A percentile compares a stretch with the other conserved stretches of the same genome.
These are phyloP conservation scores for Moelleriella libera DNA, from an alignment of 2,329 filamentous ascomycete genomes.

Conservation along the genomic window DNA sequence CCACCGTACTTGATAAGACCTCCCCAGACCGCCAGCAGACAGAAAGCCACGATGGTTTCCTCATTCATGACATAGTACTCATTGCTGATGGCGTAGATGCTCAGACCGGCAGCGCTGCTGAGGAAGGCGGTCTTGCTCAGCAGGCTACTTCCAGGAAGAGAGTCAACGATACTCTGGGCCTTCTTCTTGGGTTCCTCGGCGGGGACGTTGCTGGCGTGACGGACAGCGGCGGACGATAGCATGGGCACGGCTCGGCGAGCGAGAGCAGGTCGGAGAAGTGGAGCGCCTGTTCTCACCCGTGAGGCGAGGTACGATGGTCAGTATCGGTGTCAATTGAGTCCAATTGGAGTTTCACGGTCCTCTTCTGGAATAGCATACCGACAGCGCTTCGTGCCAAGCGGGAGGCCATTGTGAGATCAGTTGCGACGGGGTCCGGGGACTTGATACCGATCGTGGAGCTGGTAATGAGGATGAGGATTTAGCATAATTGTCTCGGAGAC, in stretches of 20 bases:
- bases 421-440: conserved; percentile 35
- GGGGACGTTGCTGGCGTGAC: conserved; percentile 64
- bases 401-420: conserved; percentile 80
- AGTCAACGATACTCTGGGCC: conserved; percentile 88
- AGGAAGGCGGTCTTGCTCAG: conserved; percentile 95
- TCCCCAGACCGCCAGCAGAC: conserved; percentile 83
- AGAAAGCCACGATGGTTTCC: conserved; percentile 90
- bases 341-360: conserved; percentile 11
- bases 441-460: conserved; percentile 30
- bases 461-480: conserved; percentile 36
- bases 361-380: conserved; percentile 47
- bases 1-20: conserved; percentile 88
- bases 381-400: conserved; percentile 90
- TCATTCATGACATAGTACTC: conserved; percentile 99
- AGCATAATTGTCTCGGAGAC: conserved; percentile 21
- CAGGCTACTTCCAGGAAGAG: conserved; percentile 81
- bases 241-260: conserved; percentile 63
- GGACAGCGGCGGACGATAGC: conserved; percentile 45
- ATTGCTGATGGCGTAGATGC: conserved; percentile 93
- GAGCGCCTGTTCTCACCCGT: conserved; percentile 50
- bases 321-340: conserved; percentile 4
- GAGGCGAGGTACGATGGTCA: background rate
- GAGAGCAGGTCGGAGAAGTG: conserved; percentile 75
- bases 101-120: conserved; percentile 79
- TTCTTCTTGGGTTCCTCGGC: conserved; percentile 88